These are phyloP conservation scores for Achaetomium macrosporum DNA, from an alignment of 2,329 filamentous ascomycete genomes.

Conservation along the genomic window DNA sequence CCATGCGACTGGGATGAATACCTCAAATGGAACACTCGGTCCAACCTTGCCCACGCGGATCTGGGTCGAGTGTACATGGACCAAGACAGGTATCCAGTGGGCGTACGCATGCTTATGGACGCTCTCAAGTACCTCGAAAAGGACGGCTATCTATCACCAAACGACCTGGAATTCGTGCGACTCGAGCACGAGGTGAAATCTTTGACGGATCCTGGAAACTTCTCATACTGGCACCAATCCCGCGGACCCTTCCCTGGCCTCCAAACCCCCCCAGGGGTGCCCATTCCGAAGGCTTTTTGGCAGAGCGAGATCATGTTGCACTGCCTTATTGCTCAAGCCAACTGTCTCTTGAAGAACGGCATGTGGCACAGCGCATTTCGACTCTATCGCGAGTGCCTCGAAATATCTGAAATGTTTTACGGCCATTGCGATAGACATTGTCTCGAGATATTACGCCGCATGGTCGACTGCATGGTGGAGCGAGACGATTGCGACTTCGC, in stretches of 20 bases:
- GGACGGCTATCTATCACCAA: neutral
- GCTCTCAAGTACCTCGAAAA: neutral
- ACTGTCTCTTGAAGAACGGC: neutral
- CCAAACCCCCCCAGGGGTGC: too few species aligned
- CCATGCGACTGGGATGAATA: neutral
- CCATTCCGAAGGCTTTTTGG: neutral
- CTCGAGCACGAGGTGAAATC: neutral
- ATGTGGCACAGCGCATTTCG: neutral
- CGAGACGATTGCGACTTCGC: neutral
- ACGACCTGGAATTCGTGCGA: neutral
- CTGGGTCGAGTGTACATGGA: conserved; percentile 9
- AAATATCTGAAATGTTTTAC: neutral
- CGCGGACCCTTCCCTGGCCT: too few species aligned
- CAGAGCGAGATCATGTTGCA: neutral
- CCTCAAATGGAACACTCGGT: neutral
- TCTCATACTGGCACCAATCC: neutral
- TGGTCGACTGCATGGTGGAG: conserved; percentile 7
- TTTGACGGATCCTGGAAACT: neutral
- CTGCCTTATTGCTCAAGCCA: neutral
- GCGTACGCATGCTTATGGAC: neutral
- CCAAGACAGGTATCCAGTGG: neutral
- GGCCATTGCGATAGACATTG: neutral
- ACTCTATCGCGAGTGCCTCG: neutral
- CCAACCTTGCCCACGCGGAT: neutral
- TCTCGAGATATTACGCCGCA: neutral